Evolutionary conservation across 768 basidiomycete genomes (phyloP), one percentile per base, ranked within the genome.

Genomic region (Tylopilus vinaceipallidus): DNA sequence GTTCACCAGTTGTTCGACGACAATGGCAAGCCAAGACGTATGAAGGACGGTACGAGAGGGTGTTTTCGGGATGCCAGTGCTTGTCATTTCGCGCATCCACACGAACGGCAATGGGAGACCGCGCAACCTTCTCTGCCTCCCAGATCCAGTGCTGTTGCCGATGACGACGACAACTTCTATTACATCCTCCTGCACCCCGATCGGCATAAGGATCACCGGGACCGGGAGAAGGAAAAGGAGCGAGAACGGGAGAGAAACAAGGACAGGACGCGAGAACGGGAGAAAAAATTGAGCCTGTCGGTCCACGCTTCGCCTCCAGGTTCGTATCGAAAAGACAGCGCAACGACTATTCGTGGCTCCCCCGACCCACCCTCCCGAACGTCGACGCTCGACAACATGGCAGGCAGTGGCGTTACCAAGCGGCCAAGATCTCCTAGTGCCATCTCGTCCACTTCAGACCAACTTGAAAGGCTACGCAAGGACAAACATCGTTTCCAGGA

Each of bases 41-140:
- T 54, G 34, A 64, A 6, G 40, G 47, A 57, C 16, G 60, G 64
- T 3, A 49, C 45, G 7, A 53, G 11, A 41, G 67, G 67, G 2
- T 68, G 67, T 36, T 12, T 0, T 10, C 57, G 57, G 27, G 53
- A 54, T 36, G 60, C 53, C 36, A 55, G 43, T 34, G 50, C 19
- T n/a, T 68, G 67, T 42, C 41, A n/a, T 34, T 69, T 67, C 26
- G 69, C 42, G 13, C 67, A 68, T 23, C 72, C 72, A 6, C 55
- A 56, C 45, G 64, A 71, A 24, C 63, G 65, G 2, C 53, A 53
- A 14, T 73, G 73, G 73, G 37, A 45, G 43, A 32, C 42, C n/a
- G 72, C 73, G 1, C 42, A 44, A 3, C 23, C 50, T 41, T 69
- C 67, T 39, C 9, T 24, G 23, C 67, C 67, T 30, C 69, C 67